Evolutionary conservation across 106 monocot genomes (phyloP), one percentile per base, ranked within the genome.

Genomic region (Vanilla planifolia): DNA sequence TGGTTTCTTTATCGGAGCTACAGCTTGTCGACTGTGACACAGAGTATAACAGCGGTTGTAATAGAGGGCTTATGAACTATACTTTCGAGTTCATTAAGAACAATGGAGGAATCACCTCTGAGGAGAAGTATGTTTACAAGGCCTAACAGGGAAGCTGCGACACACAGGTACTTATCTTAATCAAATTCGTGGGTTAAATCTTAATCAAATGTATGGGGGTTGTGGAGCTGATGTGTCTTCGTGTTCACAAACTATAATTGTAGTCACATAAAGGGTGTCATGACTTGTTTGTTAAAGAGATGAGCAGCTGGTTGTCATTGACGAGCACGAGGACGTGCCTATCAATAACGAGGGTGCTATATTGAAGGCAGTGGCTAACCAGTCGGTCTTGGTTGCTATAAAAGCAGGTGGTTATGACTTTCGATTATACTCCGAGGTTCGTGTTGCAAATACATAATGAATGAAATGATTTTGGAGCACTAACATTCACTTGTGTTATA

Each of bases 21-120:
- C 86, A 92, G 73, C 66, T 92, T 1, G 74, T 92, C 11, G 91
- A 92, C 59, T 92, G 91, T 25, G 91, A 92, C 52, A 86, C 72
- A 1, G 15, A 43, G 14, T 82, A 69, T 64, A 79, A 83, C 51
- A 28, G 77, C 36, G 91, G 91, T 16, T 91, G 90, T 82, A 77
- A 79, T 64, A 82, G 85, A 16, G 90, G 82, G 1, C 71, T 82
- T 61, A 90, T 90, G 91, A 85, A 91, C 50, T 68, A 83, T 37
- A 85, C 91, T 6, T 91, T 85, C 36, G 66, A 86, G 48, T 91
- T 91, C 66, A 91, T 85, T 44, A 74, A 82, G 10, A 69, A 69
- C 24, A 91, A 91, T 51, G 82, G 79, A 2, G 85, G 90, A 0
- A 75, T 92, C 13, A 80, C 83, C 45, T 69, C 75, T 33, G 80